A percentile compares a stretch with the other conserved stretches of the same genome.
phyloP scores from a whole-genome alignment of 176 grass and related monocot genomes.

The Ananas comosus region DNA sequence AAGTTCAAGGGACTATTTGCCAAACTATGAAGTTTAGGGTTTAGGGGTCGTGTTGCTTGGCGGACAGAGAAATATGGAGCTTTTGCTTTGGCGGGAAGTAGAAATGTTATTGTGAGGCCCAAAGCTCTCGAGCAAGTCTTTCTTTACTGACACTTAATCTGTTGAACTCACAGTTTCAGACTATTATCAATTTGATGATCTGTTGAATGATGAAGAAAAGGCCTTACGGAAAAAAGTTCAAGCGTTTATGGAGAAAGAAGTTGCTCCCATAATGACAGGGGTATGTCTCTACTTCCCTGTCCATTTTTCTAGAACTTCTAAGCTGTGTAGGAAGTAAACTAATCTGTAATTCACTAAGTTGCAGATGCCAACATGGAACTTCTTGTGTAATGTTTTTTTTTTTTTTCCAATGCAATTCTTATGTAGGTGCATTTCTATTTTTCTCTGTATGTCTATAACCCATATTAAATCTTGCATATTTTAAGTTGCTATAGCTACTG shows the following conservation, averaged over 20 bases:
- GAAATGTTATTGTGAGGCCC: too few relatives aligned
- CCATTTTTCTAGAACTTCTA: background rate
- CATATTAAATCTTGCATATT: background rate
- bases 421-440: background rate
- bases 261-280: conserved; percentile 49
- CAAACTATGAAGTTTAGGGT: too few relatives aligned
- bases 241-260: conserved; percentile 57
- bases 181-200: conserved; percentile 66
- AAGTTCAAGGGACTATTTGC: too few relatives aligned
- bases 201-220: conserved; percentile 47
- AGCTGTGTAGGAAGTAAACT: background rate
- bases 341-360: conserved; percentile 1
- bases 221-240: conserved; percentile 42
- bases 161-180: conserved; percentile 42
- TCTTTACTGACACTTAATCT: background rate
- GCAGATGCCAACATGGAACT: background rate
- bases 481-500: too few relatives aligned
- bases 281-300: conserved; percentile 24
- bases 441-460: background rate
- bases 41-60: too few relatives aligned
- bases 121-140: background rate
- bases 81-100: too few relatives aligned
- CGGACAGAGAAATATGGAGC: too few relatives aligned
- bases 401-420: background rate
- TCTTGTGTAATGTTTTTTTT: background rate